phyloP scores from a whole-genome alignment of 345 rosid genomes.

The Noccaea caerulescens region DNA sequence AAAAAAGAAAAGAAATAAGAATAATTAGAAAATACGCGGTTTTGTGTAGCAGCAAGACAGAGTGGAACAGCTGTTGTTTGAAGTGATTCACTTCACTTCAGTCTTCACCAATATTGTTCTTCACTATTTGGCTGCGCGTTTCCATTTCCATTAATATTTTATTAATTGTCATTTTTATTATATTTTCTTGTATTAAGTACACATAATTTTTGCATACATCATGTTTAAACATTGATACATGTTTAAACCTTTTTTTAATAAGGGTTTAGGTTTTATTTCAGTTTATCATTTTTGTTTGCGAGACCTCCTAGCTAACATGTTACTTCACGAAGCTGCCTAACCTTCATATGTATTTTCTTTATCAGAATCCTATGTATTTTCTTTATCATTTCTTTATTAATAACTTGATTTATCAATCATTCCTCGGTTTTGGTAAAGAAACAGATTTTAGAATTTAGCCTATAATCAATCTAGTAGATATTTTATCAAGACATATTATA shows the following conservation, averaged over 20 bases:
- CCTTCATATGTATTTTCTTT: conserved; percentile 33
- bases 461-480: conserved; percentile 1
- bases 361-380: neutral
- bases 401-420: neutral
- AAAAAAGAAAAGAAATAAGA: too few relatives aligned
- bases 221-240: too few relatives aligned
- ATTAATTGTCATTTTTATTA: neutral
- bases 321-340: conserved; percentile 45
- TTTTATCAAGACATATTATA: neutral
- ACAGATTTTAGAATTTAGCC: neutral
- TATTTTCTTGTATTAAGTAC: conserved; percentile 1
- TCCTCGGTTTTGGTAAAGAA: neutral
- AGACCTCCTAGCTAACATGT: conserved; percentile 39
- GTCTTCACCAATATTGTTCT: conserved; percentile 26
- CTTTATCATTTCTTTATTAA: conserved; percentile 17
- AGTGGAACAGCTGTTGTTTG: conserved; percentile 43
- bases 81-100: conserved; percentile 41
- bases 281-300: conserved; percentile 27
- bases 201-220: too few relatives aligned
- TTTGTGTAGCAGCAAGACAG: conserved; percentile 37
- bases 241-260: neutral
- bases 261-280: conserved; percentile 13
- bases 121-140: conserved; percentile 47
- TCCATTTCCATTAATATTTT: conserved; percentile 18
- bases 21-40: conserved; percentile 39